Percentiles rank a stretch among this genome's conserved stretches.
Evolutionary conservation across 169 alveolate genomes (phyloP).

Genomic region (Theileria sp.): DNA sequence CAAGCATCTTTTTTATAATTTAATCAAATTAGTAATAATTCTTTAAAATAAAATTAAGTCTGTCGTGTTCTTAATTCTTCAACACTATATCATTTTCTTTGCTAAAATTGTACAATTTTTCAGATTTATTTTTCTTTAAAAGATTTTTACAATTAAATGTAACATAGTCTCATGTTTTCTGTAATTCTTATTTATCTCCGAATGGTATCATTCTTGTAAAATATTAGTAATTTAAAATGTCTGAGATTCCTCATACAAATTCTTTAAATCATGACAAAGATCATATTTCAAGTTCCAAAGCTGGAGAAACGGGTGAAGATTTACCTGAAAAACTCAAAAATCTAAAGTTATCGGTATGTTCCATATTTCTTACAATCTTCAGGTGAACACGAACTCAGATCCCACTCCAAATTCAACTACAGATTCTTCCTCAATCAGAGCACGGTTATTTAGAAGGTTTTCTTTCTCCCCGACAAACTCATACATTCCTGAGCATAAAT

Average conservation of each 20-base stretch:
- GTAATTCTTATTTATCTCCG: neutral
- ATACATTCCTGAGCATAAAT: constrained; percentile 75
- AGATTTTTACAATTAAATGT: neutral
- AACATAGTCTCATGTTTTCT: neutral
- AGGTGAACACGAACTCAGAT: neutral
- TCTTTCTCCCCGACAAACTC: neutral
- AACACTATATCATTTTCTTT: neutral
- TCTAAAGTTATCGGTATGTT: neutral
- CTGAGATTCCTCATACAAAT: neutral
- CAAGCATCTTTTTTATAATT: neutral
- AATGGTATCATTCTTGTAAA: neutral
- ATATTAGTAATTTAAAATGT: neutral
- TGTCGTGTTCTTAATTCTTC: neutral
- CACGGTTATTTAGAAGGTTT: neutral
- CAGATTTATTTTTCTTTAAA: neutral
- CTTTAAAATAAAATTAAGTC: no score
- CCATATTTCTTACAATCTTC: neutral
- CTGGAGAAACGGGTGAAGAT: neutral
- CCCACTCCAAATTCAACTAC: neutral
- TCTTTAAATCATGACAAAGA: neutral
- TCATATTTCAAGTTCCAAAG: neutral
- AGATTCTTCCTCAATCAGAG: neutral
- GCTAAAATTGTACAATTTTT: no score
- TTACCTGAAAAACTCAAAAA: neutral
- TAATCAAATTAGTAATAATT: neutral